phyloP scores from a whole-genome alignment of 768 basidiomycete species.

The Vishniacozyma victoriae region DNA sequence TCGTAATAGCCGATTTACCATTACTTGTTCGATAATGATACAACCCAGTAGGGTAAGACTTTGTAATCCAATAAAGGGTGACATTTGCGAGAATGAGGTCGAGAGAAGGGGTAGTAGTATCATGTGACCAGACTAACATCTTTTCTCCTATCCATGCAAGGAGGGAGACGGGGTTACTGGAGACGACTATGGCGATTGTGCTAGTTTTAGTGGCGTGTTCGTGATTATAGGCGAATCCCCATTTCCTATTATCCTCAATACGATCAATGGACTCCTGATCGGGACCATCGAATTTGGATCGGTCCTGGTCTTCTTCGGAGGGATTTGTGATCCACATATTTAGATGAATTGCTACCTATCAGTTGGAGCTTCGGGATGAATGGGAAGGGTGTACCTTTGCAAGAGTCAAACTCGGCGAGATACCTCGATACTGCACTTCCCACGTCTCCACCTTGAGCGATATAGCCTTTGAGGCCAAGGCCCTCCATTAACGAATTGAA shows the following conservation, averaged over 20 bases:
- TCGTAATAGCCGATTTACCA: slow-evolving; percentile 2
- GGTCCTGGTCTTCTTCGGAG: neutral
- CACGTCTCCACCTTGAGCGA: slow-evolving; percentile 41
- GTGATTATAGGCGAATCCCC: slow-evolving; percentile 18
- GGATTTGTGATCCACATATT: neutral
- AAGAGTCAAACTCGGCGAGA: slow-evolving; percentile 25
- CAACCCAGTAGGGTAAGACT: slow-evolving; percentile 17
- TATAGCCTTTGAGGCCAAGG: slow-evolving; percentile 35
- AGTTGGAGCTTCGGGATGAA: neutral
- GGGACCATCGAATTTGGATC: neutral
- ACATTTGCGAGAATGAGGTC: slow-evolving; percentile 33
- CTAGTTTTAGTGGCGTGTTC: slow-evolving; percentile 30
- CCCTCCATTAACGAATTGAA: slow-evolving; percentile 36
- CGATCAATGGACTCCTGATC: slow-evolving; percentile 1
- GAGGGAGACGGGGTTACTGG: slow-evolving; percentile 28
- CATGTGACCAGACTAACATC: slow-evolving; percentile 39
- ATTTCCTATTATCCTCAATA: neutral
- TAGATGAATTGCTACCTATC: slow-evolving; percentile 2
- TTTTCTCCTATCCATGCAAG: slow-evolving; percentile 47
- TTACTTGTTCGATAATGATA: slow-evolving; percentile 15
- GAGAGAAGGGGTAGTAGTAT: slow-evolving; percentile 14
- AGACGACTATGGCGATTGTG: slow-evolving; percentile 30
- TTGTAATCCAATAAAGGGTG: slow-evolving; percentile 40
- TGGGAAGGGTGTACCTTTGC: slow-evolving; percentile 19
- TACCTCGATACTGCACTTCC: slow-evolving; percentile 20